Percentiles rank a stretch among this genome's conserved stretches.
phyloP scores from a whole-genome alignment of 495 filamentous ascomycete species.

The Hypomontagnella monticulosa region DNA sequence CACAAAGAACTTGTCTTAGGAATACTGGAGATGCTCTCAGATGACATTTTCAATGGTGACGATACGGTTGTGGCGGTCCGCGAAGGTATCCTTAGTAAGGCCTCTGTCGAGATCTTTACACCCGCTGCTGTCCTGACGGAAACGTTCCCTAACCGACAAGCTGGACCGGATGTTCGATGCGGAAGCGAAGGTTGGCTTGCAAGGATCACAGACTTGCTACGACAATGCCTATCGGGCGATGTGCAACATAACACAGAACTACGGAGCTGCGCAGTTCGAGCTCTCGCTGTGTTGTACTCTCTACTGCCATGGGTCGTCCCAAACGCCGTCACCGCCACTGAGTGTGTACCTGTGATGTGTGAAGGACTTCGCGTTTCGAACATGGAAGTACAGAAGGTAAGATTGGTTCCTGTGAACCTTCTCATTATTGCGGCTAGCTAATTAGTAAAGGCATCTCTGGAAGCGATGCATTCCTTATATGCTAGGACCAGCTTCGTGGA shows the following conservation, averaged over 20 bases:
- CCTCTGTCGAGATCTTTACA: slow-evolving; percentile 91
- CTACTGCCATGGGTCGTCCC: slow-evolving; percentile 85
- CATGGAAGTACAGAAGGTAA: slow-evolving; percentile 78
- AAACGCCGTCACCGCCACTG: slow-evolving; percentile 75
- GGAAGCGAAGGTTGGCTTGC: slow-evolving; percentile 88
- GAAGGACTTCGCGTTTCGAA: slow-evolving; percentile 76
- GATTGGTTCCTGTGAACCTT: not conserved
- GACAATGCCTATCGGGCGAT: slow-evolving; percentile 73
- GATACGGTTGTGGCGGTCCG: slow-evolving; percentile 85
- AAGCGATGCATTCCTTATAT: slow-evolving; percentile 85
- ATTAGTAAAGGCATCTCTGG: slow-evolving; percentile 73
- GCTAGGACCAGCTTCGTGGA: slow-evolving; percentile 75
- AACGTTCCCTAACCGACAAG: slow-evolving; percentile 72
- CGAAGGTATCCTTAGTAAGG: slow-evolving; percentile 82
- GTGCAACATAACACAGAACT: slow-evolving; percentile 69
- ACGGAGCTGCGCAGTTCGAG: slow-evolving; percentile 74
- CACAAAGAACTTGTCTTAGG: slow-evolving; percentile 84
- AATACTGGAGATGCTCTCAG: slow-evolving; percentile 90
- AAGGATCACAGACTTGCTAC: slow-evolving; percentile 77
- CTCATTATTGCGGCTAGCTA: slow-evolving; percentile 37
- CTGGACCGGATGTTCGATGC: slow-evolving; percentile 69
- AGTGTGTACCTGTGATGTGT: slow-evolving; percentile 76
- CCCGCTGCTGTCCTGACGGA: slow-evolving; percentile 78
- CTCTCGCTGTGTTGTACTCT: slow-evolving; percentile 77
- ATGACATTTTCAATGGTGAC: slow-evolving; percentile 91